Conservation (phyloP, 495 filamentous ascomycete genomes). For the Podospora pseudocomata region DNA sequence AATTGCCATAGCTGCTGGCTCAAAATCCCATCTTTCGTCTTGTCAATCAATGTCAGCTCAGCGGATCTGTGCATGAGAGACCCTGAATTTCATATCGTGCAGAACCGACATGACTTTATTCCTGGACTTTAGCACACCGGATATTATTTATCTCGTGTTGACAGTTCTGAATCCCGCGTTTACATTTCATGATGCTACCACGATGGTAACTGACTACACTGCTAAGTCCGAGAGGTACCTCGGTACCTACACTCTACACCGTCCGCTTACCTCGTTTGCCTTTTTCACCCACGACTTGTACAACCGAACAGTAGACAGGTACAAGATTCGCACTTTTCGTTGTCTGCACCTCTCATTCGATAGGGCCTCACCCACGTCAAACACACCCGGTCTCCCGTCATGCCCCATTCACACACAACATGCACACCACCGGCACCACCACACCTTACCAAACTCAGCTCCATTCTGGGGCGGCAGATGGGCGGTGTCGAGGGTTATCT, state of each 20-base stretch:
- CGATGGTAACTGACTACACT: background rate
- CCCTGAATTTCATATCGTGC: background rate
- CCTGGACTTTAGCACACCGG: background rate
- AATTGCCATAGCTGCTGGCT: background rate
- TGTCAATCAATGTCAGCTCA: conserved; percentile 4
- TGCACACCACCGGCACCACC: conserved; percentile 2
- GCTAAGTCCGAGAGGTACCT: background rate
- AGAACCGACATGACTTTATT: background rate
- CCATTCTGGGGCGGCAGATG: background rate
- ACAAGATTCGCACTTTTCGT: background rate
- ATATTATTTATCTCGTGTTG: background rate
- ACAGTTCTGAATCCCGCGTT: background rate
- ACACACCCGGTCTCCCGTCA: background rate
- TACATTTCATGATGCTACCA: background rate
- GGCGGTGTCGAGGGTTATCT: background rate
- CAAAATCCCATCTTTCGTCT: background rate
- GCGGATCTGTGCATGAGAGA: background rate
- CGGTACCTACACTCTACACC: background rate
- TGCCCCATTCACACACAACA: background rate
- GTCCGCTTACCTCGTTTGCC: no score
- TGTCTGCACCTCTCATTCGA: background rate
- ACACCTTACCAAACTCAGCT: background rate
- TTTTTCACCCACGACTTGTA: background rate
- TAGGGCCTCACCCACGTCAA: background rate
- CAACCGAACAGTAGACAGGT: background rate